Base-by-base conservation (phyloP, 176 grass and related monocot species). In the Oryza longistaminata region DNA sequence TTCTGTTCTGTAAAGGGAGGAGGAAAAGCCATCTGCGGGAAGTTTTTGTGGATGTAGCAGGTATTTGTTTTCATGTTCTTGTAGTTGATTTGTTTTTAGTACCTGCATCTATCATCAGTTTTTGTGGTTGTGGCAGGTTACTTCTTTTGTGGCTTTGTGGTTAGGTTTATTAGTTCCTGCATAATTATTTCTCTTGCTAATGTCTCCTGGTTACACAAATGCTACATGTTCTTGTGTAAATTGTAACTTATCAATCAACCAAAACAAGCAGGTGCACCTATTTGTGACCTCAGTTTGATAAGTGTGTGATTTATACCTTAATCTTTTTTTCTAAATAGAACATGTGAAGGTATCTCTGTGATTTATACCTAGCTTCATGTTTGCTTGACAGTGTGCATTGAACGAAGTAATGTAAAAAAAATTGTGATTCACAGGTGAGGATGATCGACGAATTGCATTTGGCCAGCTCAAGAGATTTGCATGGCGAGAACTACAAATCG, bases 391-490 rank as follows among this genome's bases (percentile, higher is more conserved):
- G 7, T 88, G 62, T 77, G 27, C 19, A 29, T 19, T 80, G 11
- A 25, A 74, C 45, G 71, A 78, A 80, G 34, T 48, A 33, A 78
- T 67, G 9, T 81, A 60, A 65, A n/a, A n/a, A 27, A 79, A 68
- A 67, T 62, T 70, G 75, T 85, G 68, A 66, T 79, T 14, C 24
- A 3, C 74, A 97, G 94, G 92, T 1, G 94, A 92, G 89, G 92
- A 90, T 85, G 94, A 97, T 85, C 87, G 92, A 40, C 89, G 85
- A 87, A 94, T 97, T 77, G 85, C 92, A 29, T 94, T 94, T 80
- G 94, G 94, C 50, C 94, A 97, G 78, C 68, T 97, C 40, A 97
- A 94, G 88, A 94, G 94, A 91, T 94, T 97, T 82, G 58, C 92
- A 70, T 97, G 88, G 88, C 62, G 86, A 72, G 92, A 97, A 85